Evolutionary conservation across 257 asterid genomes (phyloP).

Genomic region (Solanum microdontum): DNA sequence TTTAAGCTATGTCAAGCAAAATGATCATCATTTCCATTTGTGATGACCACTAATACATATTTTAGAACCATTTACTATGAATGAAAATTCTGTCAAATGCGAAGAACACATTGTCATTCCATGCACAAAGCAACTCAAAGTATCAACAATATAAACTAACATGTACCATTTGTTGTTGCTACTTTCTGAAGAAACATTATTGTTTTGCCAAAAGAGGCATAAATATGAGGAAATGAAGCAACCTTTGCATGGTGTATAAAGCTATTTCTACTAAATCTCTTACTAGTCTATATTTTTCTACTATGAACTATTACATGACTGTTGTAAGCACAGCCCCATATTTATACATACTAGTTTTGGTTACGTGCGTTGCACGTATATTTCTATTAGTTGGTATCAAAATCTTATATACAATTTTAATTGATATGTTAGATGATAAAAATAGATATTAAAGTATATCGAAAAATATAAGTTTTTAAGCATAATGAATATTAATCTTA

Average conservation of each 20-base stretch:
- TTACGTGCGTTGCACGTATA: no score
- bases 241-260: neutral
- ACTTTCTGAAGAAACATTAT: neutral
- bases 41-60: neutral
- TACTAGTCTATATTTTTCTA: slow-evolving; percentile 4
- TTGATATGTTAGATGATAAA: no score
- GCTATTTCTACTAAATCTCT: slow-evolving; percentile 4
- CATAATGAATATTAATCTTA: no score
- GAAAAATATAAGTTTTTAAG: no score
- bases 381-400: no score
- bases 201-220: neutral
- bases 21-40: neutral
- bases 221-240: neutral
- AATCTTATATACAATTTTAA: no score
- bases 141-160: neutral
- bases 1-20: neutral
- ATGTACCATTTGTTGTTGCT: neutral
- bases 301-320: slow-evolving; percentile 11
- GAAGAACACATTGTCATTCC: neutral
- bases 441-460: no score
- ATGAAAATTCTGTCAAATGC: neutral
- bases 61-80: neutral
- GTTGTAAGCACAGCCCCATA: slow-evolving; percentile 5
- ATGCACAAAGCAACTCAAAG: neutral
- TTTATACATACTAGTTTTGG: slow-evolving; percentile 1